Base-by-base conservation (phyloP, 73 alveolate species). In the Paramecium tetraurelia region DNA sequence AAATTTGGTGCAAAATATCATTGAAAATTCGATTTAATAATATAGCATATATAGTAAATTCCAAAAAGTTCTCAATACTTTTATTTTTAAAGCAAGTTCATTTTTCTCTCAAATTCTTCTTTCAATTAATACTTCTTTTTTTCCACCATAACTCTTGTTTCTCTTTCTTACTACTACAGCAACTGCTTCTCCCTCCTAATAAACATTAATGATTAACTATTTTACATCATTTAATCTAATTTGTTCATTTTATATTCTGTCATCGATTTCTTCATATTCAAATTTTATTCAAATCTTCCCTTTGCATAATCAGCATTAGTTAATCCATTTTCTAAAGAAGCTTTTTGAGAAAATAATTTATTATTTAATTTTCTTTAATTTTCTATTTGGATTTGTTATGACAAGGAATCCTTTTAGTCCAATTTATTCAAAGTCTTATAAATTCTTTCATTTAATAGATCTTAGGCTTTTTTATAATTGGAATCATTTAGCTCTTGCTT, bases 211-310 rank as follows among this genome's bases (percentile, higher is more conserved):
- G 0, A 68, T 4, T 72, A 72, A 14, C 4, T 29, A 5, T 29
- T 18, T 29, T 72, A 72, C 75, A 80, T 80, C 69, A 80, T 43
- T 48, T 80, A 80, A 80, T 80, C 90, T 22, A 80, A 22, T 48
- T 46, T 80, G 4, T 80, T 24, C 72, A 80, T 43, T 48, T 80
- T 80, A 80, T 80, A 44, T 35, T 80, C 70, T 9, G 75, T 80
- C 57, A 31, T 80, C 6, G 46, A 48, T 80, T 80, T n/a, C 38
- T 43, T 18, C 48, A 31, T 24, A 31, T 40, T 24, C 20, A 80
- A 48, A 11, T 46, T 44, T 12, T 80, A 24, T 22, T 43, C 35
- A 20, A 41, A 80, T 9, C 57, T 18, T 16, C 1, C 70, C 20
- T 80, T 20, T 14, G 90, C 90, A 10, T 46, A 9, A 41, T 43